Base-by-base conservation (phyloP, 208 protist genomes). In the Crithidia mellificae region DNA sequence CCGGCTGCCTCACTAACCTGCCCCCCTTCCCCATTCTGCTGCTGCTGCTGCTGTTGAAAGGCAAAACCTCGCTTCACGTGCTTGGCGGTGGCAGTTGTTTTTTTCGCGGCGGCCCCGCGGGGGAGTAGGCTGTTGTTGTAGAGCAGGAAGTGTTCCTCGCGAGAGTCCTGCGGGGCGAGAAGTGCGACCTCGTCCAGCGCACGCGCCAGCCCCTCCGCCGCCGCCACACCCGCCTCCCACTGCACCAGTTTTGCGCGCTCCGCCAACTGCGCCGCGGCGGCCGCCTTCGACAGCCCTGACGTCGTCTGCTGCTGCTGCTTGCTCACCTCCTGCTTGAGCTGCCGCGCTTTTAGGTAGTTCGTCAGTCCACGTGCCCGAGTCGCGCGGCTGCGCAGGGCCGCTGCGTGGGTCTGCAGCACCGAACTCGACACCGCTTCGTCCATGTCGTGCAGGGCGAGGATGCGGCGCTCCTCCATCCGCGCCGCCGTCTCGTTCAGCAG, bases 401-500 rank as follows among this genome's bases (percentile, higher is more conserved):
- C 19, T 0, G 66, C 66, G 29, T 72, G 66, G 0, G 56, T 39
- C 25, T 30, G 54, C 56, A 56, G 6, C 17, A 72, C 47, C 3
- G 34, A 34, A 9, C 57, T 6, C 34, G 47, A n/a, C 17, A 49
- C 20, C 17, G 38, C 56, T 20, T 72, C 66, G 27, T 72, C 57
- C 20, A 6, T 20, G 4, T 72, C 56, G 12, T 41, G 54, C 66
- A 64, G 14, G 25, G 3, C 11, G 22, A 46, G n/a, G 4, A 63
- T n/a, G 17, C 66, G 46, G 14, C 29, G 43, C 11, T 34, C 66
- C 39, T 72, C 66, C 47, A 17, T 2, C 2, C 66, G 66, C 56
- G 44, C 39, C 12, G 66, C 66, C 8, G 56, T 72, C 39, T 72
- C 66, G 38, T 64, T 72, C 27, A 72, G 27, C 6, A 72, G 5